A percentile compares a stretch with the other conserved stretches of the same genome.
These are phyloP conservation scores for Gossypium aridum DNA, from an alignment of 441 rosid genomes.

Conservation along the genomic window DNA sequence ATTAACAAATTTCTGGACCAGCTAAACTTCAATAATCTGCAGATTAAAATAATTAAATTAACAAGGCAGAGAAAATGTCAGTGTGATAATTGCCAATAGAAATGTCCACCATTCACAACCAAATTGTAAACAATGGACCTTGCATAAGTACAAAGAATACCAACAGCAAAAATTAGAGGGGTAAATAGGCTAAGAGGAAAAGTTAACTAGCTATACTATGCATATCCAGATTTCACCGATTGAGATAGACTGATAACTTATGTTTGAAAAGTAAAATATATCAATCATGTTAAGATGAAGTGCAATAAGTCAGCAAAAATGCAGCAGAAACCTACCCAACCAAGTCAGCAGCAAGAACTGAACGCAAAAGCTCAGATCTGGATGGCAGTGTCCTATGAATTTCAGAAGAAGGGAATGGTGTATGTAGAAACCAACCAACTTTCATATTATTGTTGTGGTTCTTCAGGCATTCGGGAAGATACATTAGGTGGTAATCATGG, in stretches of 20 bases:
- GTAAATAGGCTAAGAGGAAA: neutral
- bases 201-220: neutral
- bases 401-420: constrained; percentile 99
- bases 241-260: neutral
- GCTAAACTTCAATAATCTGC: neutral
- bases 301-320: neutral
- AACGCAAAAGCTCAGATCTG: constrained; percentile 81
- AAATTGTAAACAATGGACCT: neutral
- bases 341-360: constrained; percentile 98
- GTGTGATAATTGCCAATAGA: neutral
- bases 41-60: neutral
- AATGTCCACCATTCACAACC: neutral
- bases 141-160: constrained; percentile 1
- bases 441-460: constrained; percentile 75
- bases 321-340: constrained; percentile 67
- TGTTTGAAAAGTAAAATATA: neutral
- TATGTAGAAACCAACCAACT: constrained; percentile 99
- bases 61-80: neutral
- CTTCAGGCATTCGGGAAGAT: constrained; percentile 91
- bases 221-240: neutral
- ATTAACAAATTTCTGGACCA: neutral
- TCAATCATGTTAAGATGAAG: neutral
- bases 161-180: neutral
- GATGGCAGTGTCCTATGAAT: constrained; percentile 96
- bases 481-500: constrained; percentile 99